phyloP scores from a whole-genome alignment of 192 early-diverging fungal genomes.

The Spinellus fusiger region DNA sequence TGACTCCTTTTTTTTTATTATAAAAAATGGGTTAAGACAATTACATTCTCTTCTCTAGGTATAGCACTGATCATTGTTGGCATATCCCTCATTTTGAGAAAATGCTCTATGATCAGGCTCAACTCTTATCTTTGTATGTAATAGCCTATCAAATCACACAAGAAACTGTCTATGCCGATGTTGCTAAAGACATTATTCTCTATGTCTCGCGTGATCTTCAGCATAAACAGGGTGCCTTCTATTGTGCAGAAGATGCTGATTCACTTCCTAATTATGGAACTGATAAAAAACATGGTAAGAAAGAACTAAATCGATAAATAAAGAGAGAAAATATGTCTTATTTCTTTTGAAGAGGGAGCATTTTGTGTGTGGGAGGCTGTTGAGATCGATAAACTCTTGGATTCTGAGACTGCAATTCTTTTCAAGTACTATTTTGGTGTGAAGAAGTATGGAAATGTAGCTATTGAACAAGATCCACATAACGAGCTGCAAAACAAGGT shows the following conservation, averaged over 20 bases:
- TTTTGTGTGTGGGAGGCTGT: conserved; percentile 55
- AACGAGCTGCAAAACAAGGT: conserved; percentile 51
- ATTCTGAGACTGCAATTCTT: conserved; percentile 26
- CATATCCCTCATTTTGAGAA: conserved; percentile 70
- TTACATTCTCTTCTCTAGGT: background rate
- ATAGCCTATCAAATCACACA: conserved; percentile 42
- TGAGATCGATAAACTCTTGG: conserved; percentile 41
- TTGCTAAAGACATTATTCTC: conserved; percentile 44
- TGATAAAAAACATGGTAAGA: conserved; percentile 38
- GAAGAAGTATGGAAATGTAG: conserved; percentile 47
- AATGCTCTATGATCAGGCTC: conserved; percentile 70
- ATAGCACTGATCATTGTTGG: conserved; percentile 32
- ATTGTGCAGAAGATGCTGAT: conserved; percentile 64
- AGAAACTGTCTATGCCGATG: conserved; percentile 38
- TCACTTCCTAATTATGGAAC: conserved; percentile 39
- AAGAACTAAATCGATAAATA: background rate
- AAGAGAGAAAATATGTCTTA: background rate
- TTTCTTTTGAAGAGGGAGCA: conserved; percentile 46
- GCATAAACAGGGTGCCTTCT: conserved; percentile 47
- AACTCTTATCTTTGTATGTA: conserved; percentile 44
- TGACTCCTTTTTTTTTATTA: no score
- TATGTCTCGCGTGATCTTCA: conserved; percentile 50
- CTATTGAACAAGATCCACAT: conserved; percentile 46
- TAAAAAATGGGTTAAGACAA: background rate
- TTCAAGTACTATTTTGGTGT: conserved; percentile 48